Evolutionary conservation across 1,139 yeast species (phyloP), one percentile per base, ranked within the genome.

Genomic region (Wickerhamiella pararugosa): DNA sequence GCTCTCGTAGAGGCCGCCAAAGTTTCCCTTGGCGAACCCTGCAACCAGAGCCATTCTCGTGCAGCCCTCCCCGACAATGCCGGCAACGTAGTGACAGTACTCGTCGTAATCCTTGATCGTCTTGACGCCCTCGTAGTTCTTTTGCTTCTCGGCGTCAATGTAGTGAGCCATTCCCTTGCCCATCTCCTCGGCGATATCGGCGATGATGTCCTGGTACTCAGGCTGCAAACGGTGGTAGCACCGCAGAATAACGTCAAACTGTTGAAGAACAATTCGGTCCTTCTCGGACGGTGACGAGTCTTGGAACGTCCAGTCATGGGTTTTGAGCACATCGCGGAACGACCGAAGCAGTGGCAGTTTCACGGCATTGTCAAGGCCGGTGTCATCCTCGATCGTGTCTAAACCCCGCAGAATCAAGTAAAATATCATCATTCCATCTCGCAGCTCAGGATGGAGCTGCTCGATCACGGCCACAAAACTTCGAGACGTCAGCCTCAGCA

Each of bases 161-260:
- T 87, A 90, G 55, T 83, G 90, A 29, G 97, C 97, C 99, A 90
- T 90, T 45, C 98, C 98, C 51, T 82, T 77, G 43, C 97, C 97
- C 98, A 90, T 90, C 58, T 78, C 70, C 43, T 66, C 55, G 41
- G 95, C 76, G 53, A 84, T 82, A 48, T 79, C 83, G 52, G 70
- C 71, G 52, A 90, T 75, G 35, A 87, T 79, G 43, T 71, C 79
- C 62, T 80, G 92, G 60, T 84, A 87, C 47, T 70, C 76, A 3
- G 84, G 76, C 55, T 77, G 76, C 54, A 90, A 69, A 48, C 68
- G 67, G 57, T 79, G 86, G 61, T 69, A 86, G 57, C 84, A 94
- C 7, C 63, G 55, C 54, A 87, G 66, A 36, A 92, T 71, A 30
- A 58, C 57, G 51, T 79, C 79, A 58, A 87, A 87, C 52, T 82